A percentile compares a stretch with the other conserved stretches of the same genome.
These are phyloP conservation scores for Pythium aphanidermatum DNA, from an alignment of 352 stramenopile species.

Conservation along the genomic window DNA sequence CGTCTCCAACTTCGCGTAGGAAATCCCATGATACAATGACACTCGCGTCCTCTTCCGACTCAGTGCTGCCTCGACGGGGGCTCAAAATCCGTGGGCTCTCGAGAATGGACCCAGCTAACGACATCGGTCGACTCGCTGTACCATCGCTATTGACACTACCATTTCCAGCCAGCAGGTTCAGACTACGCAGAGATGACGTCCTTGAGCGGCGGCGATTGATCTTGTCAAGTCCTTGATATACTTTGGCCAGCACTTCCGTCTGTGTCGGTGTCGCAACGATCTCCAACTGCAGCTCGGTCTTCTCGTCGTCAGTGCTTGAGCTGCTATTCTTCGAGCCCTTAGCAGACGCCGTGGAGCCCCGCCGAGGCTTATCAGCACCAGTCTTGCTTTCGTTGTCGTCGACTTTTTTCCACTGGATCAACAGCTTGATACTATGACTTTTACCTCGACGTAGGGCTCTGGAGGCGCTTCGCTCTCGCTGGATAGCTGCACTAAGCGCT, in stretches of 20 bases:
- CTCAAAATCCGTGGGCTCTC: constrained; percentile 36
- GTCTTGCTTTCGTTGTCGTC: constrained; percentile 6
- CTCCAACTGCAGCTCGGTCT: constrained; percentile 32
- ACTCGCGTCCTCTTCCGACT: constrained; percentile 11
- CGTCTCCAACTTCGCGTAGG: constrained; percentile 24
- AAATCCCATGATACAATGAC: constrained; percentile 32
- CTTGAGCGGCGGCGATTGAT: constrained; percentile 67
- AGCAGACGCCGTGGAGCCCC: too few relatives aligned
- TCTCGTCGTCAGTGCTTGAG: constrained; percentile 30
- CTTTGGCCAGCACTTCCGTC: constrained; percentile 59
- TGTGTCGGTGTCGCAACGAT: constrained; percentile 68
- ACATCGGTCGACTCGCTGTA: constrained; percentile 39
- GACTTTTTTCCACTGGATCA: constrained; percentile 59
- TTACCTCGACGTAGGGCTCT: constrained; percentile 12
- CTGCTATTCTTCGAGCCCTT: neutral
- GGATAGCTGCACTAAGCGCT: neutral
- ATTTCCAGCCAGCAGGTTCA: constrained; percentile 33
- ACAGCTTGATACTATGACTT: constrained; percentile 55
- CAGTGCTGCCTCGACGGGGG: constrained; percentile 19
- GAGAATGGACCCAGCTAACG: constrained; percentile 47
- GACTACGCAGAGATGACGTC: constrained; percentile 49
- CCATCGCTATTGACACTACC: constrained; percentile 17
- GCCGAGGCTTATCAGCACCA: too few relatives aligned
- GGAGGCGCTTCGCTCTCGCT: constrained; percentile 14
- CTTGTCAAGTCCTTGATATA: constrained; percentile 64